Conservation (phyloP, 495 filamentous ascomycete genomes). For the Lophiostoma macrostomum region DNA sequence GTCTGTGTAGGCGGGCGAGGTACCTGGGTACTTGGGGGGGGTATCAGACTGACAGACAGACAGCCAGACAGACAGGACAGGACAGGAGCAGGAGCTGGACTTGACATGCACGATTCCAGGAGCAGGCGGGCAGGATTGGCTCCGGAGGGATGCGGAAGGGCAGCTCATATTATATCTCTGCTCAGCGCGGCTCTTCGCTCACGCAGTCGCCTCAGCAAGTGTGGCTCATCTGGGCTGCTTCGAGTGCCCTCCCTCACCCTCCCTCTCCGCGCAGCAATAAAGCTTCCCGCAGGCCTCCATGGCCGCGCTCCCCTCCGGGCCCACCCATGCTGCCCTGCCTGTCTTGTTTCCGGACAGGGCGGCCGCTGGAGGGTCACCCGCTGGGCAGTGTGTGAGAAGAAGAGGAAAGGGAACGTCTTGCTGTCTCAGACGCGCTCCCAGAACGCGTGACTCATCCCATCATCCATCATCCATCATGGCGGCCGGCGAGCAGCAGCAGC, state of each 20-base stretch:
- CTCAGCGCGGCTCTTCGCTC: conserved; percentile 23
- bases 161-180: conserved; percentile 9
- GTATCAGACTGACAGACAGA: too few relatives aligned
- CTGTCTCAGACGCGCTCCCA: conserved; percentile 18
- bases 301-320: background rate
- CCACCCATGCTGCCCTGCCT: background rate
- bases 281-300: conserved; percentile 6
- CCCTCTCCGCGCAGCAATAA: background rate
- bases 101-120: background rate
- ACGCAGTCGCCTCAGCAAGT: background rate
- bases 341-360: conserved; percentile 23
- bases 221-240: conserved; percentile 27
- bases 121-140: background rate
- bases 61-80: too few relatives aligned
- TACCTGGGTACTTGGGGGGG: too few relatives aligned
- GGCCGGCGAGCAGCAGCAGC: background rate
- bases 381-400: background rate
- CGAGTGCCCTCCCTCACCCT: too few relatives aligned
- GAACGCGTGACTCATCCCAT: conserved; percentile 32
- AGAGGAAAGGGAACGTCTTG: conserved; percentile 9
- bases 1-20: too few relatives aligned
- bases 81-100: too few relatives aligned
- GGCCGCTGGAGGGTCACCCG: conserved; percentile 28
- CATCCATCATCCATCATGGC: background rate
- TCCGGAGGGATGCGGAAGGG: conserved; percentile 9